Evolutionary conservation across 2,329 filamentous ascomycete species (phyloP).

Genomic region (Colletotrichum acutatum): DNA sequence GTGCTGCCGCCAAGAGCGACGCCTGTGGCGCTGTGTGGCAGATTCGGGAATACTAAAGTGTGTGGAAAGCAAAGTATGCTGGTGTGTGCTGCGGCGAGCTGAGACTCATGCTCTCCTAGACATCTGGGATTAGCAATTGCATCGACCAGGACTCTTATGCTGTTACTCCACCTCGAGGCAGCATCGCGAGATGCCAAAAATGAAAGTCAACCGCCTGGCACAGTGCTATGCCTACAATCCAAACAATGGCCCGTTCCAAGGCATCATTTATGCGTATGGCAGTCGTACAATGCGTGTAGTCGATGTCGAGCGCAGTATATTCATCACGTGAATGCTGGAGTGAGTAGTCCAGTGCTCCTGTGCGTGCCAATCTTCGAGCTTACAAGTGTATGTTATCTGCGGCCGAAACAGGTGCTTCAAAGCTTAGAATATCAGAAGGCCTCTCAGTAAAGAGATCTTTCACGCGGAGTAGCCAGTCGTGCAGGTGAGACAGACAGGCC

Average conservation of each 20-base stretch:
- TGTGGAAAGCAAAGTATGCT: neutral
- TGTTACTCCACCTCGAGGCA: neutral
- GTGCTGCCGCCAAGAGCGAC: neutral
- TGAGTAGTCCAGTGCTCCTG: neutral
- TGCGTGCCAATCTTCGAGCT: neutral
- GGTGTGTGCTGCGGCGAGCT: neutral
- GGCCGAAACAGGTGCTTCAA: neutral
- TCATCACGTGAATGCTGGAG: too few relatives aligned
- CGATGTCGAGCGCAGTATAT: too few relatives aligned
- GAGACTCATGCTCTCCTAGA: neutral
- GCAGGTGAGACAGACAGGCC: neutral
- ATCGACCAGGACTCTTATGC: neutral
- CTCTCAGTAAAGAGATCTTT: neutral
- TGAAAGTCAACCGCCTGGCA: too few relatives aligned
- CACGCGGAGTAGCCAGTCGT: neutral
- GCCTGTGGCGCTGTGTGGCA: neutral
- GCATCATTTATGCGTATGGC: too few relatives aligned
- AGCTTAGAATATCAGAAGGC: neutral
- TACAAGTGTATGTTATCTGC: neutral
- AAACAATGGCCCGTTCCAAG: too few relatives aligned
- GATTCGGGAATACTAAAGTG: neutral
- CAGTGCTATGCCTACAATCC: too few relatives aligned
- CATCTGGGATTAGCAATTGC: neutral
- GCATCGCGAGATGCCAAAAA: neutral
- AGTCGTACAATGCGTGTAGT: too few relatives aligned